Percentiles rank a stretch among this genome's conserved stretches.
phyloP scores from a whole-genome alignment of 371 early-diverging fungal species.

The Apophysomyces elegans region DNA sequence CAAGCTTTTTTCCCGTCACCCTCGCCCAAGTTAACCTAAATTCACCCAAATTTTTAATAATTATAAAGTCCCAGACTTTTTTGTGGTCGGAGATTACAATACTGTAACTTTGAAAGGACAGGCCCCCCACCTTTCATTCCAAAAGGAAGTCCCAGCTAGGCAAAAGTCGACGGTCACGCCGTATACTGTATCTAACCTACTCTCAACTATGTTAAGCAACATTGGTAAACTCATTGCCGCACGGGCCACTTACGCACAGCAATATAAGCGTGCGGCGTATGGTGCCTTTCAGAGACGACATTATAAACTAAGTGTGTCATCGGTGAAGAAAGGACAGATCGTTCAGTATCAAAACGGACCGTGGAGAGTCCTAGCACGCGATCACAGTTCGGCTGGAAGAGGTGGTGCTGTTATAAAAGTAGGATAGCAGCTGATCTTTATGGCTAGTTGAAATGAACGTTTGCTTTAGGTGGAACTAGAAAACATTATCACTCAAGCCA shows the following conservation, averaged over 20 bases:
- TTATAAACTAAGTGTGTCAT: conserved; percentile 50
- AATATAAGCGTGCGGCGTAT: not conserved
- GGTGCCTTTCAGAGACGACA: conserved; percentile 11
- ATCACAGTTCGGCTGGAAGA: conserved; percentile 49
- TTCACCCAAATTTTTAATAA: too few relatives aligned
- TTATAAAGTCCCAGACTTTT: too few relatives aligned
- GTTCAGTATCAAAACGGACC: conserved; percentile 50
- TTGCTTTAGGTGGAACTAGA: conserved; percentile 64
- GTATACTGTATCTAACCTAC: not conserved
- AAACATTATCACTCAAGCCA: conserved; percentile 57
- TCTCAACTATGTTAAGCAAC: not conserved
- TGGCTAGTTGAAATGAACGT: not conserved
- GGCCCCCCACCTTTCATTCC: not conserved
- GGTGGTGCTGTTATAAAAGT: conserved; percentile 60
- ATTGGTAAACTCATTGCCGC: not conserved
- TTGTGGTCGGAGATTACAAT: too few relatives aligned
- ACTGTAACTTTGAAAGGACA: not conserved
- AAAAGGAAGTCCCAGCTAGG: not conserved
- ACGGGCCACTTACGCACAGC: not conserved
- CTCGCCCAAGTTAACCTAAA: too few relatives aligned
- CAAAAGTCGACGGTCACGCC: too few relatives aligned
- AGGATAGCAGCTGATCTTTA: not conserved
- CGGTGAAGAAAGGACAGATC: conserved; percentile 53
- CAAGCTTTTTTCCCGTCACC: too few relatives aligned
- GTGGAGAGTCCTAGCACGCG: conserved; percentile 50